Base-by-base conservation (phyloP, 768 basidiomycete species). In the Psilocybe cyanescens region DNA sequence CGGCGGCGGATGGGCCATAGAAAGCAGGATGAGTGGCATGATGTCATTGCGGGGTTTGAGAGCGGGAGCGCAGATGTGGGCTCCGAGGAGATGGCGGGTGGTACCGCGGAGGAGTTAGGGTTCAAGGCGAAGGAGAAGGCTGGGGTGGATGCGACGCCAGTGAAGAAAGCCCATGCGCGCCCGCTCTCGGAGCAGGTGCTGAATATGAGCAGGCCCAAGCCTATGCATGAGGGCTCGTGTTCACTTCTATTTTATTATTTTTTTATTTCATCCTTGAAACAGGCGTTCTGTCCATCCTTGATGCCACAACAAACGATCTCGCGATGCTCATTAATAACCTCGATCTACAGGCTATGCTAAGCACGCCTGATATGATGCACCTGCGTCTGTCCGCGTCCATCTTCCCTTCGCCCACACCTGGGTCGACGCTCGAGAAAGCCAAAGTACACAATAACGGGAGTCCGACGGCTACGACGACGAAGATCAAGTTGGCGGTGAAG, bases 281-380 rank as follows among this genome's bases (percentile, higher is more conserved):
- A 83, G 91, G 82, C 61, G 84, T 84, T 12, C 69, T 92, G 1
- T 90, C 87, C 0, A 81, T 91, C 31, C 76, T 93, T n/a, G 89
- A 89, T 63, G 90, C 90, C 0, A 92, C 90, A 0, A 94, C 91
- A 1, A 86, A 91, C 54, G 92, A 94, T 45, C 81, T 94, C 3
- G 92, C 89, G 0, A 84, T 85, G 58, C 77, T 94, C 3, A 91
- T 94, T 70, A 90, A 88, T 62, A 83, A 83, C 17, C 79, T 94
- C n/a, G 90, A 93, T 65, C 78, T 94, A 3, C 86, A 92, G 69
- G 90, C 90, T 3, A 94, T 91, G 0, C 92, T 91, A 2, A 80
- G 70, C 8, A 84, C 81, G 1, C 78, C 82, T 1, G 81, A 84
- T 35, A 60, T 75, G 55, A 79, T 83, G 1, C 19, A n/a, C 19